phyloP scores from a whole-genome alignment of 2,329 filamentous ascomycete genomes.

The Zalaria sp. region DNA sequence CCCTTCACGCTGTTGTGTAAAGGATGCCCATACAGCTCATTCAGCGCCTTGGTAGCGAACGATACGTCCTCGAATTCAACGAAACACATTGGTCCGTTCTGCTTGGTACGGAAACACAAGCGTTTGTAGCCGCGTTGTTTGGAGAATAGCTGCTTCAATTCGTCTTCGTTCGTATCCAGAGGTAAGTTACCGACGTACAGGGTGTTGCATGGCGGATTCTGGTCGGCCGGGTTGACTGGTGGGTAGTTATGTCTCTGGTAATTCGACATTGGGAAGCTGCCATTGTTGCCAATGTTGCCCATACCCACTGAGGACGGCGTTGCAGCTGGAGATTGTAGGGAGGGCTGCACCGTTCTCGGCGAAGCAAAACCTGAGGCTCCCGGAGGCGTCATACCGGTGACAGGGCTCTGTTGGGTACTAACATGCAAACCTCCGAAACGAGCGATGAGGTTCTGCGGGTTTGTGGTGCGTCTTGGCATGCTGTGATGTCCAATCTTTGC shows the following conservation, averaged over 20 bases:
- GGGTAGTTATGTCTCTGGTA: constrained; percentile 55
- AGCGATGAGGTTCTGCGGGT: constrained; percentile 54
- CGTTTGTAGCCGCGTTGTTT: constrained; percentile 92
- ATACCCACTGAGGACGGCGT: constrained; percentile 15
- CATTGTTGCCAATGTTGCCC: constrained; percentile 37
- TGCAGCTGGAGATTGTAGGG: constrained; percentile 19
- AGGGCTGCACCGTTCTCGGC: constrained; percentile 36
- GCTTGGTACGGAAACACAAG: constrained; percentile 86
- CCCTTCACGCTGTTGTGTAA: constrained; percentile 89
- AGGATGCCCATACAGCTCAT: constrained; percentile 75
- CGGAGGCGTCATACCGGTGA: constrained; percentile 35
- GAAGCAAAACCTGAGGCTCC: constrained; percentile 40
- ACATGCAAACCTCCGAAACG: constrained; percentile 59
- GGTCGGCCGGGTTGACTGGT: constrained; percentile 83
- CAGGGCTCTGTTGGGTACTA: constrained; percentile 39
- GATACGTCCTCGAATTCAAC: constrained; percentile 94
- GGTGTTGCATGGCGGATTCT: constrained; percentile 96
- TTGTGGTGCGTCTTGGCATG: constrained; percentile 52
- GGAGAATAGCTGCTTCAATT: constrained; percentile 84
- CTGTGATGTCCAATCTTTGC: constrained; percentile 51
- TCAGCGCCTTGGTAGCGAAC: constrained; percentile 79
- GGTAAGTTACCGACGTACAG: constrained; percentile 96
- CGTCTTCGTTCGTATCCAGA: constrained; percentile 83
- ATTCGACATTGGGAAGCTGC: constrained; percentile 39
- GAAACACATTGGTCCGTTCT: constrained; percentile 96